Evolutionary conservation across 116 monocot species (phyloP), one percentile per base, ranked within the genome.

Genomic region (Phalaenopsis hybrid): DNA sequence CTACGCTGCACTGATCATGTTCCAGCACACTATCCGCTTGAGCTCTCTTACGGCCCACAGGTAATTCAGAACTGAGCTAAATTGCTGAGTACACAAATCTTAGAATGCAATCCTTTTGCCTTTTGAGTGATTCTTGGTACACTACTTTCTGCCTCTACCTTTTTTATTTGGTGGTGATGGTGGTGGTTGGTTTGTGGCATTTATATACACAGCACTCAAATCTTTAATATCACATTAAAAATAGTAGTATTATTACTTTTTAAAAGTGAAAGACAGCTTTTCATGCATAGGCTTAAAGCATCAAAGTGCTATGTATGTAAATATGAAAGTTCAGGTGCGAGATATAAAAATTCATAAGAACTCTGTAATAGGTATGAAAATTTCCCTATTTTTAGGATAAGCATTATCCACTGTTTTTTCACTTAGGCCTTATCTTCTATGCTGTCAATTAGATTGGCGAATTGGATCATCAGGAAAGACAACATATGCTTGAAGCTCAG

Each of bases 41-140:
- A 99, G 82, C 83, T 99, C 43, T 99, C 99, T 79, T 99, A 99
- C 83, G 99, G 99, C 44, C 93, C 95, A 3, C 93, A 99, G 92
- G 99, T 99, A 87, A 81, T 31, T 81, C 84, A 75, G 13, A 74
- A 43, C 16, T 74, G 18, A 74, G 44, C 74, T 69, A 74, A 44
- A 25, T 44, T 74, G 44, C 12, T 6, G 17, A 43, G 44, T 74
- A 44, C 74, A 43, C 44, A 44, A 28, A 6, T 74, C 17, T 41
- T 43, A 74, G 28, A 28, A 28, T 28, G 28, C 28, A 28, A 28
- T 11, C n/a, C 69, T 8, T 69, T 31, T 69, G 69, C 33, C 31
- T 69, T 21, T 50, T 59, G 59, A 8, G 68, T 5, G 10, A 69
- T 33, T 69, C 69, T 69, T 69, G 25, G 31, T 69, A 33, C 33